A percentile compares a stretch with the other conserved stretches of the same genome.
phyloP scores from a whole-genome alignment of 345 rosid species.

The Tarenaya hassleriana region DNA sequence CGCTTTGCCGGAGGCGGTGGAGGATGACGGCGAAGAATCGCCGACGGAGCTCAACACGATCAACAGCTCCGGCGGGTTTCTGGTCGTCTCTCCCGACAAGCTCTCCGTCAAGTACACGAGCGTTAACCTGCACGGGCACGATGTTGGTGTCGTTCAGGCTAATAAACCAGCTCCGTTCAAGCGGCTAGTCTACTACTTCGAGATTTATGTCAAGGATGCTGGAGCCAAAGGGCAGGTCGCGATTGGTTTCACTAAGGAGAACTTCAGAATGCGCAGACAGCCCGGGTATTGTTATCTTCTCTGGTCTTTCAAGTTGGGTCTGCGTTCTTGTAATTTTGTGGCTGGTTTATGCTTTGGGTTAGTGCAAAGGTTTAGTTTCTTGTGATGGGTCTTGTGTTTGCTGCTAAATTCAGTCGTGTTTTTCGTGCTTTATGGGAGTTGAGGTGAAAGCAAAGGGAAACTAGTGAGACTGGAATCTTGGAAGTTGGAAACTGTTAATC shows the following conservation, averaged over 20 bases:
- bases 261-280: constrained; percentile 82
- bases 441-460: background rate
- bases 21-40: constrained; percentile 53
- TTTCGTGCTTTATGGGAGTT: background rate
- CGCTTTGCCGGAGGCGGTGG: constrained; percentile 29
- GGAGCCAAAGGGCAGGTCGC: constrained; percentile 71
- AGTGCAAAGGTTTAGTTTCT: constrained; percentile 7
- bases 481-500: too few relatives aligned
- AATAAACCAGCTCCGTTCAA: constrained; percentile 71
- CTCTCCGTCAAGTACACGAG: constrained; percentile 65
- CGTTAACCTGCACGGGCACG: constrained; percentile 63
- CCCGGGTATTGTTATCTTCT: constrained; percentile 50
- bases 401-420: constrained; percentile 3
- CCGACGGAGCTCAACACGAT: constrained; percentile 86
- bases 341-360: background rate
- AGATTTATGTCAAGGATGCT: constrained; percentile 73
- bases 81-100: constrained; percentile 72
- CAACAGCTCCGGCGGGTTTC: constrained; percentile 83
- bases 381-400: background rate
- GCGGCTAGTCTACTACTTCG: constrained; percentile 79
- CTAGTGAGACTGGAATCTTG: background rate
- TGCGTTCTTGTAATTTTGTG: background rate
- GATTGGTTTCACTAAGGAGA: constrained; percentile 76
- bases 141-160: constrained; percentile 84
- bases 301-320: background rate